phyloP scores from a whole-genome alignment of 1,284 basidiomycete genomes.

The Cryptococcus jaspeensis region DNA sequence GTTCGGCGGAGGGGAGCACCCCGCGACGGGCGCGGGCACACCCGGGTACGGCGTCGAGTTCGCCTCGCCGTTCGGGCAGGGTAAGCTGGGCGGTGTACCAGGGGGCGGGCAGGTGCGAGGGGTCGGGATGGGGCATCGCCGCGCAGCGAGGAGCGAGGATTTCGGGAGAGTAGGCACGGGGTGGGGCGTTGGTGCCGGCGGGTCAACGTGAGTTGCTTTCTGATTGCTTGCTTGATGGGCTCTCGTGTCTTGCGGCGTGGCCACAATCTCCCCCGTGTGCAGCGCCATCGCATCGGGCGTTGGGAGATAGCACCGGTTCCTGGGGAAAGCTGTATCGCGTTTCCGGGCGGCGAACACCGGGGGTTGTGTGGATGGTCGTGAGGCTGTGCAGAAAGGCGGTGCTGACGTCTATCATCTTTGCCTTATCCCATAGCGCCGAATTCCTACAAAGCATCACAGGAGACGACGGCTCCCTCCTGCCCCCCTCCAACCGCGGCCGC shows the following conservation, averaged over 20 bases:
- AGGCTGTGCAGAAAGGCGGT: background rate
- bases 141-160: conserved; percentile 48
- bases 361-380: background rate
- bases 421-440: conserved; percentile 31
- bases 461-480: conserved; percentile 45
- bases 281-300: background rate
- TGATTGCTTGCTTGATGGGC: background rate
- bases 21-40: conserved; percentile 44
- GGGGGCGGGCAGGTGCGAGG: conserved; percentile 26
- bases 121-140: conserved; percentile 30
- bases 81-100: background rate
- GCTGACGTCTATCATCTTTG: conserved; percentile 1
- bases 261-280: background rate
- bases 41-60: conserved; percentile 48
- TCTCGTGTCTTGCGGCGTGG: background rate
- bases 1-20: conserved; percentile 40
- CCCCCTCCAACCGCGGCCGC: conserved; percentile 36
- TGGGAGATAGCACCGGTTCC: too few relatives aligned
- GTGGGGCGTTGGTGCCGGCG: conserved; percentile 45
- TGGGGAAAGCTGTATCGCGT: too few relatives aligned
- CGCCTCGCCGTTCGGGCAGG: conserved; percentile 21
- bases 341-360: too few relatives aligned
- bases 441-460: conserved; percentile 48
- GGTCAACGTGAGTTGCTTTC: conserved; percentile 43
- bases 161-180: conserved; percentile 37